These are phyloP conservation scores for Avena atlantica DNA, from an alignment of 176 grass and related monocot species.

Conservation along the genomic window DNA sequence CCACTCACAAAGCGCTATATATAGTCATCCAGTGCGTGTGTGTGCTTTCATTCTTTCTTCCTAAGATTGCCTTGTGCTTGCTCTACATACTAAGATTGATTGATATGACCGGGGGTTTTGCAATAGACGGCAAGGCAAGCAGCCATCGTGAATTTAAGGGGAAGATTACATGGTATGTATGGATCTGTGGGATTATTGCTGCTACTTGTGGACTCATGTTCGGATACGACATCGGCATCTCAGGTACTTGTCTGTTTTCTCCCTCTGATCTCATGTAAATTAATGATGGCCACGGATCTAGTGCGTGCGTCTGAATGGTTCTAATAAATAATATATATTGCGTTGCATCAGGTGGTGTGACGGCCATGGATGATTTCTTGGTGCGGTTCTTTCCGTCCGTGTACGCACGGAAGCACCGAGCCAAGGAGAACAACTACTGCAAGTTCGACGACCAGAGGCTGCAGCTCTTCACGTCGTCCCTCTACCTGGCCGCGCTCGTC, in stretches of 20 bases:
- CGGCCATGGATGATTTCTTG: neutral
- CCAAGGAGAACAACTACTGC: constrained; percentile 7
- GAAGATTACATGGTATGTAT: neutral
- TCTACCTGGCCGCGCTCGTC: neutral
- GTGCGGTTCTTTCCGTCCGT: neutral
- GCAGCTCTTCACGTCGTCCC: constrained; percentile 8
- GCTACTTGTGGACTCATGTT: constrained; percentile 58
- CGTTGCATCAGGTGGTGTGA: neutral
- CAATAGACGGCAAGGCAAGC: neutral
- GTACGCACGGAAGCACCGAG: neutral
- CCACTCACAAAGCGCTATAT: too few relatives aligned
- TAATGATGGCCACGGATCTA: too few relatives aligned
- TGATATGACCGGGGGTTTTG: neutral
- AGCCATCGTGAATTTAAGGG: neutral
- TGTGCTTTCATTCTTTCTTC: too few relatives aligned
- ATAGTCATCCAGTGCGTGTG: too few relatives aligned
- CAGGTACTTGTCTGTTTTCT: constrained; percentile 19
- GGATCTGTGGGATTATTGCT: neutral
- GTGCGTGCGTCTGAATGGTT: neutral
- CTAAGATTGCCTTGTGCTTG: too few relatives aligned
- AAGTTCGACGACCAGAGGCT: neutral
- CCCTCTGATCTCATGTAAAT: neutral
- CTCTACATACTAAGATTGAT: neutral
- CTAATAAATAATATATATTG: neutral
- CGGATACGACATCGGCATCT: constrained; percentile 77